Evolutionary conservation across 495 filamentous ascomycete species (phyloP).

Genomic region (Cryomyces minteri): DNA sequence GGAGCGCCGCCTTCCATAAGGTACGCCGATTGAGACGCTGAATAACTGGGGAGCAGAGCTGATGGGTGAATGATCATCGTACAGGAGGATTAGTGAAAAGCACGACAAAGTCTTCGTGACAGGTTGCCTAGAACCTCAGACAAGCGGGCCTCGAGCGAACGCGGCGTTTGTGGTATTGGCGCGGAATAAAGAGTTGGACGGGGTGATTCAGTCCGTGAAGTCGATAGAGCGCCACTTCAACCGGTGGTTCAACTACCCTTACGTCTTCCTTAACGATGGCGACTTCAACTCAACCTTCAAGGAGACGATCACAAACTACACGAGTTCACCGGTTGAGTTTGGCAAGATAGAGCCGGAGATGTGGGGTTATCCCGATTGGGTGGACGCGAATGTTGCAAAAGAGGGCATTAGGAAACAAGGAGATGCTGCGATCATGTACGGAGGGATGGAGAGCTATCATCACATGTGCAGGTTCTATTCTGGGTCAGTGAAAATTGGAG

Average conservation of each 20-base stretch:
- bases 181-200: constrained; percentile 89
- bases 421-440: constrained; percentile 98
- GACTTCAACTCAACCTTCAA: constrained; percentile 92
- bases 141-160: constrained; percentile 62
- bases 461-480: constrained; percentile 83
- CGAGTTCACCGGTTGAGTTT: constrained; percentile 71
- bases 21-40: constrained; percentile 28
- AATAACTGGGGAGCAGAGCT: background rate
- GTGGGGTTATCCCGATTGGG: constrained; percentile 98
- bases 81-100: constrained; percentile 90
- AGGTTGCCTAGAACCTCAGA: constrained; percentile 59
- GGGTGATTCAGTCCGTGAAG: constrained; percentile 90
- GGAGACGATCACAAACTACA: constrained; percentile 76
- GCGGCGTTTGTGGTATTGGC: constrained; percentile 93
- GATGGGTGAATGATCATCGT: constrained; percentile 1
- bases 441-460: constrained; percentile 97
- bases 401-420: constrained; percentile 93
- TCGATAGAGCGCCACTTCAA: constrained; percentile 99
- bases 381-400: constrained; percentile 79
- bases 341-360: constrained; percentile 78
- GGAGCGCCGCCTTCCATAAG: constrained; percentile 83
- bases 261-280: constrained; percentile 96
- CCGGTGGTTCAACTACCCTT: constrained; percentile 96
- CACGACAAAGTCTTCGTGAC: constrained; percentile 91
- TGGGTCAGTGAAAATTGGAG: constrained; percentile 35